A percentile compares a stretch with the other conserved stretches of the same genome.
These are phyloP conservation scores for Arthrobotrys sphaeroides DNA, from an alignment of 2,329 filamentous ascomycete species.

Conservation along the genomic window DNA sequence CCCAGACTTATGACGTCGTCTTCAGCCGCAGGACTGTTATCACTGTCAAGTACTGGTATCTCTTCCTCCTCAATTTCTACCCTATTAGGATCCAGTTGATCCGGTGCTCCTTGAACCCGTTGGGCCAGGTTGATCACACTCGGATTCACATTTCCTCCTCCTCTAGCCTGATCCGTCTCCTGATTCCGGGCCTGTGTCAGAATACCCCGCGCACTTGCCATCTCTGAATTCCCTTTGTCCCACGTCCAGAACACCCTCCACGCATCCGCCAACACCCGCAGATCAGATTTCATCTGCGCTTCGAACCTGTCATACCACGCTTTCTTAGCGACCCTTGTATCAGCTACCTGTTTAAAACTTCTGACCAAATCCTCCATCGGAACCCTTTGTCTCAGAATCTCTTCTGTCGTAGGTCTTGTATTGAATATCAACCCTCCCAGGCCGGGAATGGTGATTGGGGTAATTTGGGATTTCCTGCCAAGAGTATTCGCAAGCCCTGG, in stretches of 20 bases:
- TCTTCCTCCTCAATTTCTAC: not conserved
- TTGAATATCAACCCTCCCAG: not conserved
- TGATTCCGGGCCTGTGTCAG: not conserved
- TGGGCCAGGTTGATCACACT: too few species aligned
- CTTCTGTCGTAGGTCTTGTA: not conserved
- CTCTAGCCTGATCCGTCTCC: not conserved
- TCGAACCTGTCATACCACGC: constrained; percentile 19
- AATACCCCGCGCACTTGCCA: too few species aligned
- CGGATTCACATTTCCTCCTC: not conserved
- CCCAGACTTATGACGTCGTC: not conserved
- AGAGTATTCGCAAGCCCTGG: not conserved
- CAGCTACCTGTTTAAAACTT: constrained; percentile 9
- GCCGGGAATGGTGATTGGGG: not conserved
- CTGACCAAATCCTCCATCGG: not conserved
- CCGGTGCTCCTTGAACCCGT: too few species aligned
- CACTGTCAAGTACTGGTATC: not conserved
- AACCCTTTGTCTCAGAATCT: not conserved
- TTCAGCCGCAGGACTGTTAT: not conserved
- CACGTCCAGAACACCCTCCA: constrained; percentile 32
- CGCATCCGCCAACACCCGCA: constrained; percentile 3
- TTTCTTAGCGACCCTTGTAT: not conserved
- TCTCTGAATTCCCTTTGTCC: constrained; percentile 1
- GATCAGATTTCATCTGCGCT: constrained; percentile 11
- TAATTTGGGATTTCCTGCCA: not conserved
- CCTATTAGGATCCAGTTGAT: not conserved